These are phyloP conservation scores for Eleusine indica DNA, from an alignment of 176 grass and related monocot species.

Conservation along the genomic window DNA sequence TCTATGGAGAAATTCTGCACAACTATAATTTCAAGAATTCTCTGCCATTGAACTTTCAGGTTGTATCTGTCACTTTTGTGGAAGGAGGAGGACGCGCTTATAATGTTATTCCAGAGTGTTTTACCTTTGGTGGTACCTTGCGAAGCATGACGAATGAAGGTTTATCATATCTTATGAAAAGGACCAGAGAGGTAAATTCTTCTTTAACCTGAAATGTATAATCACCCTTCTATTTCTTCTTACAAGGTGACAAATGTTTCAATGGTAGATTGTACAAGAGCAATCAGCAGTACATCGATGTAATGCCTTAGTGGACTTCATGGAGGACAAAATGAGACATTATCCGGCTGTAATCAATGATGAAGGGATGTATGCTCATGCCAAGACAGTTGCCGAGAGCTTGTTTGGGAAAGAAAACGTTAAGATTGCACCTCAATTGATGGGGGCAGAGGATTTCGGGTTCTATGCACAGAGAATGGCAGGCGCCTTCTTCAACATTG, in stretches of 20 bases:
- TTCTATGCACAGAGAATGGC: conserved; percentile 68
- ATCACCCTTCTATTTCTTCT: not conserved
- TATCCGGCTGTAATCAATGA: conserved; percentile 62
- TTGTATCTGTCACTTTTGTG: conserved; percentile 62
- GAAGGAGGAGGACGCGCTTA: conserved; percentile 53
- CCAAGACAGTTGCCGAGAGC: conserved; percentile 40
- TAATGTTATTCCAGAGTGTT: conserved; percentile 67
- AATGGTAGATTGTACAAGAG: conserved; percentile 54
- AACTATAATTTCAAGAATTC: not conserved
- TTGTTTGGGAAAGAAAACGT: conserved; percentile 56
- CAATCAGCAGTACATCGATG: conserved; percentile 58
- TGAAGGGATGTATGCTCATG: conserved; percentile 48
- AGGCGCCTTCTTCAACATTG: conserved; percentile 55
- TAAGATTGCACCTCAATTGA: not conserved
- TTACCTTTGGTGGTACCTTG: conserved; percentile 65
- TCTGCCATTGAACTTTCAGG: conserved; percentile 36
- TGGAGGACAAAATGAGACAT: conserved; percentile 41
- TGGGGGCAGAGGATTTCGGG: conserved; percentile 66
- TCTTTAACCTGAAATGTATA: not conserved
- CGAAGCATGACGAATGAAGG: conserved; percentile 68
- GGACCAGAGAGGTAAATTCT: conserved; percentile 58
- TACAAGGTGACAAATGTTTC: not conserved
- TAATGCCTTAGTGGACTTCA: conserved; percentile 57
- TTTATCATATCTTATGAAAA: conserved; percentile 48
- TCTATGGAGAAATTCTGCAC: not conserved